Evolutionary conservation across 202 grass and related monocot genomes (phyloP), one percentile per base, ranked within the genome.

Genomic region (Sporobolus alterniflorus): DNA sequence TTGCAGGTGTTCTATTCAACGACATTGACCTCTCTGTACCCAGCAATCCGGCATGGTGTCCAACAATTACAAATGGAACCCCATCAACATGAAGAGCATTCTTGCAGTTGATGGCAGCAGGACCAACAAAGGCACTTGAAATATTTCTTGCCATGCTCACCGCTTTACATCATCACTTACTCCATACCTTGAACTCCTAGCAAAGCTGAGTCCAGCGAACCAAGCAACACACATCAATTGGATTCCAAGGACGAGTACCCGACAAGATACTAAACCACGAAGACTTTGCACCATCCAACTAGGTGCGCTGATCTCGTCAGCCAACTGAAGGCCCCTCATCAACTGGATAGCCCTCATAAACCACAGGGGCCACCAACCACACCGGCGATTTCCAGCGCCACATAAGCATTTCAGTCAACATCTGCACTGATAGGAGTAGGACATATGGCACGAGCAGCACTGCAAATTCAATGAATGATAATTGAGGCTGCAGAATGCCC

Each of bases 371-470:
- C 17, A 98, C 91, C 67, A 98, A 80, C 96, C 93, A 98, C 29
- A 92, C 91, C 1, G 96, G 93, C 4, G 96, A 98, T 74, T 73
- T 94, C 96, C 96, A 98, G 57, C 88, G 89, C 96, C 96, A 98
- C 43, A 91, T 98, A 69, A 98, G 85, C 87, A 89, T 90, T 70
- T 98, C 96, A 1, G 85, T 96, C 83, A 98, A 66, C 69, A 96
- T 80, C 72, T 98, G 96, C 46, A 96, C 88, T 3, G 87, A 83
- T 21, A 98, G 87, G 1, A 98, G 93, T 48, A 98, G 60, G 21
- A 96, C 85, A 71, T 98, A 98, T 16, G 96, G 96, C 21, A 89
- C 89, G 66, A 98, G 70, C 28, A 98, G 80, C 39, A 98, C 89
- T 15, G 85, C 63, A 70, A 94, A 98, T 21, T 87, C 89, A 62